Evolutionary conservation across 2,329 filamentous ascomycete species (phyloP), one percentile per base, ranked within the genome.

Genomic region (Ophiostoma tasmaniense): DNA sequence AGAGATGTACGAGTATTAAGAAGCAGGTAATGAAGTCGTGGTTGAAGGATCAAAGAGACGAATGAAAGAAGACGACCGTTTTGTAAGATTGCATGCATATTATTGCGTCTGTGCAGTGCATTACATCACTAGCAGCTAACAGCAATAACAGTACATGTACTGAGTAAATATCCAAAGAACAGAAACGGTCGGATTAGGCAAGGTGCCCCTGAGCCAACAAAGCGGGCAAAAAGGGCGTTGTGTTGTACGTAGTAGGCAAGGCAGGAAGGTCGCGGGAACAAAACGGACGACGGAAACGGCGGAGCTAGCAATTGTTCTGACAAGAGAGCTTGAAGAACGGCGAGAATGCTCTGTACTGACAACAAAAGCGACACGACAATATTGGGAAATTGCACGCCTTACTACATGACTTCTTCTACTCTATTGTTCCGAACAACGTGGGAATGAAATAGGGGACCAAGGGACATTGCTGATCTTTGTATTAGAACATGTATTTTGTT

Each of bases 221-320:
- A 64, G 33, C 20, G 61, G 61, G 61, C 33, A 64, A 64, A 64
- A 61, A 61, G 55, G 55, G 55, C 55, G n/a, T 52, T 52, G 45
- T 52, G 45, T 42, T 13, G 17, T 42, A 17, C 39, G 2, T 13
- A 2, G 45, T 6, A 52, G 20, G 22, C n/a, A 2, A 13, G 50
- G 50, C 55, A 61, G n/a, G n/a, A 30, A 30, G 55, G 30, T 10
- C 52, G 52, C 22, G 55, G 55, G 22, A 28, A 30, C 13, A 20
- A 61, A 61, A 61, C 55, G 55, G 55, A 30, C 55, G 13, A 30
- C 3, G 4, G 17, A 61, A 59, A 61, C 55, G 52, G 52, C 6
- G 52, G 52, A 59, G n/a, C n/a, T n/a, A n/a, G n/a, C n/a, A n/a
- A n/a, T n/a, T n/a, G n/a, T n/a, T n/a, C n/a, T n/a, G n/a, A n/a